A percentile compares a stretch with the other conserved stretches of the same genome.
Evolutionary conservation across 2,329 filamentous ascomycete genomes (phyloP).

Genomic region (Boeremia exigua): DNA sequence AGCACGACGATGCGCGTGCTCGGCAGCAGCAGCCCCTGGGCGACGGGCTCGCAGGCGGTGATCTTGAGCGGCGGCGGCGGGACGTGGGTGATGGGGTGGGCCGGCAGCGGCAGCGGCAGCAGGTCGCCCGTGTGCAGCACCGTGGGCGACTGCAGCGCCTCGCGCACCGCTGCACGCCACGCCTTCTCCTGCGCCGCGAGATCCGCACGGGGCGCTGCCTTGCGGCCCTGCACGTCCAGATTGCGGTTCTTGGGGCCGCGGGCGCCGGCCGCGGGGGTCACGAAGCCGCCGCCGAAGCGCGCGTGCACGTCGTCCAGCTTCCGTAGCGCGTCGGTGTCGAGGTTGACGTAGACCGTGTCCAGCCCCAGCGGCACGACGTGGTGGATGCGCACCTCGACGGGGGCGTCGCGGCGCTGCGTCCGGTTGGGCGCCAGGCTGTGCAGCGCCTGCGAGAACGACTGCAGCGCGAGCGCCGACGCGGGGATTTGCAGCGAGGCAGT

Average conservation of each 20-base stretch:
- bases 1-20: conserved; percentile 85
- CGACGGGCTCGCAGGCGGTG: conserved; percentile 90
- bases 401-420: conserved; percentile 73
- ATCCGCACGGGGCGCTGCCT: conserved; percentile 25
- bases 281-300: conserved; percentile 74
- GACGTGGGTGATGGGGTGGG: conserved; percentile 86
- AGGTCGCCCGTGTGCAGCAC: conserved; percentile 86
- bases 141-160: conserved; percentile 73
- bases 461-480: conserved; percentile 72
- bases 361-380: conserved; percentile 81
- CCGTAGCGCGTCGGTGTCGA: conserved; percentile 80
- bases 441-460: conserved; percentile 77
- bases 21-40: conserved; percentile 80
- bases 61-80: conserved; percentile 85
- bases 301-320: conserved; percentile 83
- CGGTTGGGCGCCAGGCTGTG: conserved; percentile 78
- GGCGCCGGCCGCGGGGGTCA: conserved; percentile 41
- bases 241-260: conserved; percentile 37
- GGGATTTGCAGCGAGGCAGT: conserved; percentile 83
- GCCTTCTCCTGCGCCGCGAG: conserved; percentile 39
- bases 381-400: conserved; percentile 83
- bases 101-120: conserved; percentile 74
- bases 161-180: conserved; percentile 63
- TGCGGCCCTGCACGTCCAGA: conserved; percentile 38
- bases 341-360: conserved; percentile 84